These are phyloP conservation scores for Colletotrichum sidae DNA, from an alignment of 2,329 filamentous ascomycete genomes.

Conservation along the genomic window DNA sequence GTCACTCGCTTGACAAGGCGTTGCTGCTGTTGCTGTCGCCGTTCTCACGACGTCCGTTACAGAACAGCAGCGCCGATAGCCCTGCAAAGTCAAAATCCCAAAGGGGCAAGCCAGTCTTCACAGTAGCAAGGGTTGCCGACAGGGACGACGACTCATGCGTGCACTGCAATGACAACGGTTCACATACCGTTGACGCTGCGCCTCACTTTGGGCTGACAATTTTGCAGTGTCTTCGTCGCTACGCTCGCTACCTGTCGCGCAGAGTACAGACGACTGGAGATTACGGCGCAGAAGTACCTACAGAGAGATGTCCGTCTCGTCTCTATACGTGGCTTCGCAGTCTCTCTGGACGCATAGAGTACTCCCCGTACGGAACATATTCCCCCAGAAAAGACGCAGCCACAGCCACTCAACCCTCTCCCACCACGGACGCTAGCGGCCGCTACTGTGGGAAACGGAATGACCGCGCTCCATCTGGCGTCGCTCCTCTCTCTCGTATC, in stretches of 20 bases:
- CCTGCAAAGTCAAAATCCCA: conserved; percentile 36
- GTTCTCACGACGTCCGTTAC: background rate
- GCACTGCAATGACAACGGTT: conserved; percentile 34
- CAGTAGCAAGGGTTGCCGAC: conserved; percentile 24
- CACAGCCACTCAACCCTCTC: conserved; percentile 26
- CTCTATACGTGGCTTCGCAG: background rate
- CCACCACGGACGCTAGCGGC: conserved; percentile 35
- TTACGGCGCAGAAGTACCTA: no score
- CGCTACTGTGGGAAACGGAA: conserved; percentile 38
- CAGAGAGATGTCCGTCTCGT: background rate
- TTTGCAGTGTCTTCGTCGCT: conserved; percentile 10
- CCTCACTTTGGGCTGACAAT: conserved; percentile 33
- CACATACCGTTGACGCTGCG: conserved; percentile 31
- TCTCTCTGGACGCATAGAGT: background rate
- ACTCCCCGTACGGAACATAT: background rate
- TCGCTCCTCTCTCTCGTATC: conserved; percentile 36
- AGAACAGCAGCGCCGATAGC: background rate
- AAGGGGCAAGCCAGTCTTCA: conserved; percentile 26
- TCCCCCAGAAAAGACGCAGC: conserved; percentile 31
- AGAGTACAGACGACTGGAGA: background rate
- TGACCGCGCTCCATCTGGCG: conserved; percentile 36
- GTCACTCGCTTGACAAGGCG: background rate
- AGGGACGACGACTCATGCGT: conserved; percentile 36
- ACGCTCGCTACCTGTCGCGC: background rate
- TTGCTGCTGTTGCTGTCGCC: conserved; percentile 8